A percentile compares a stretch with the other conserved stretches of the same genome.
Evolutionary conservation across 2,329 filamentous ascomycete species (phyloP).

Genomic region (Davidsoniella eucalypti): DNA sequence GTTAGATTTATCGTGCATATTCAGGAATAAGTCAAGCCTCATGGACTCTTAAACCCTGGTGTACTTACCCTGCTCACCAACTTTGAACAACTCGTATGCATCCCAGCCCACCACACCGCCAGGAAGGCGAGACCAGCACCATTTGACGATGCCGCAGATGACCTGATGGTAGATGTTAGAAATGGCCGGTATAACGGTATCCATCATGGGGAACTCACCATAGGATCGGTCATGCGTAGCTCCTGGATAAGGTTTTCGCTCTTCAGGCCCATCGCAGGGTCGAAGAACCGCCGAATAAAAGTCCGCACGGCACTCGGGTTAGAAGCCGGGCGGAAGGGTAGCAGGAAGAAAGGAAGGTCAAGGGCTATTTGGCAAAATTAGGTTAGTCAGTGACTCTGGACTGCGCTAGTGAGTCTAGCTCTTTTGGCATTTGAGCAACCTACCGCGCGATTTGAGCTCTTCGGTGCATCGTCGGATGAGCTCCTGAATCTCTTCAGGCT

Average conservation of each 20-base stretch:
- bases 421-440: conserved; percentile 18
- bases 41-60: neutral
- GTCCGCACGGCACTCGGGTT: conserved; percentile 83
- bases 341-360: conserved; percentile 77
- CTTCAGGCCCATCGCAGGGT: conserved; percentile 42
- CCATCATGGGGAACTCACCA: conserved; percentile 38
- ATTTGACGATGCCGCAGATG: conserved; percentile 85
- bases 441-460: conserved; percentile 91
- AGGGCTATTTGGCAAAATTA: conserved; percentile 39
- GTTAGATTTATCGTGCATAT: neutral
- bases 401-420: neutral
- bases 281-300: conserved; percentile 88
- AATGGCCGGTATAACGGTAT: neutral
- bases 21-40: neutral
- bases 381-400: neutral
- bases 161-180: conserved; percentile 37
- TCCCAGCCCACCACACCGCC: conserved; percentile 94
- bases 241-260: conserved; percentile 68
- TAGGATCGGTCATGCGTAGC: conserved; percentile 79
- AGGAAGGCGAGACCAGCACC: conserved; percentile 90
- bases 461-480: conserved; percentile 69
- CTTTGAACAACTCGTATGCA: conserved; percentile 87
- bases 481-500: conserved; percentile 82
- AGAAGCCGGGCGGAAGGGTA: conserved; percentile 86
- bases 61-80: conserved; percentile 69